phyloP scores from a whole-genome alignment of 2,329 filamentous ascomycete species.

The Pseudogymnoascus sp. region DNA sequence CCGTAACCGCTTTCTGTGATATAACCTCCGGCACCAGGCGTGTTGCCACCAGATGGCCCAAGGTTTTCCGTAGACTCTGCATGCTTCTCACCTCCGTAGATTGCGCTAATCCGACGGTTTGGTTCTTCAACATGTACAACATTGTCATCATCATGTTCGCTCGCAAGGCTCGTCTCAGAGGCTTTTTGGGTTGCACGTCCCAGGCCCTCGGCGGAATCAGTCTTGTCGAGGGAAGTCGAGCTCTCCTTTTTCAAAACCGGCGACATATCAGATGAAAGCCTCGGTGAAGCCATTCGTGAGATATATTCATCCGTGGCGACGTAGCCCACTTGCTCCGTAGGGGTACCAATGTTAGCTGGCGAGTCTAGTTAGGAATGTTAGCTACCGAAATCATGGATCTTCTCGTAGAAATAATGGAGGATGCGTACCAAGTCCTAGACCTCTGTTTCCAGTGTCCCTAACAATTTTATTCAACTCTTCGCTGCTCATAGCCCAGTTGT shows the following conservation, averaged over 20 bases:
- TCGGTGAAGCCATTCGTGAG: conserved; percentile 65
- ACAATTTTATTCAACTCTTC: conserved; percentile 89
- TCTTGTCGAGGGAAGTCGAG: conserved; percentile 27
- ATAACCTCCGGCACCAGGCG: conserved; percentile 37
- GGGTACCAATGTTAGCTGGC: conserved; percentile 59
- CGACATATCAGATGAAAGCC: conserved; percentile 36
- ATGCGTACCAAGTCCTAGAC: conserved; percentile 42
- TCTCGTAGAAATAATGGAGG: conserved; percentile 16
- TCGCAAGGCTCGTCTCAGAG: conserved; percentile 34
- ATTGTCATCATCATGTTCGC: conserved; percentile 43
- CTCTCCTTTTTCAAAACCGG: background rate
- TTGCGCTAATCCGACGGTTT: conserved; percentile 35
- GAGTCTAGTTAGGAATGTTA: conserved; percentile 45
- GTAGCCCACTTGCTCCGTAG: conserved; percentile 85
- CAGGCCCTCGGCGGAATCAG: conserved; percentile 36
- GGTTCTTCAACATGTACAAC: conserved; percentile 74
- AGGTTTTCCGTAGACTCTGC: conserved; percentile 43
- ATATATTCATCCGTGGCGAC: conserved; percentile 78
- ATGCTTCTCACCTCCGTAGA: conserved; percentile 32
- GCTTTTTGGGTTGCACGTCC: conserved; percentile 28
- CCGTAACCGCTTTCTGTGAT: conserved; percentile 54
- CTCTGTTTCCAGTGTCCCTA: conserved; percentile 53
- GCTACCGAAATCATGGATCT: conserved; percentile 15
- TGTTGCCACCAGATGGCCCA: conserved; percentile 35
- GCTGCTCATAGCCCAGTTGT: conserved; percentile 79